Evolutionary conservation across 1,139 yeast genomes (phyloP).

Genomic region (Torulaspora pretoriensis): DNA sequence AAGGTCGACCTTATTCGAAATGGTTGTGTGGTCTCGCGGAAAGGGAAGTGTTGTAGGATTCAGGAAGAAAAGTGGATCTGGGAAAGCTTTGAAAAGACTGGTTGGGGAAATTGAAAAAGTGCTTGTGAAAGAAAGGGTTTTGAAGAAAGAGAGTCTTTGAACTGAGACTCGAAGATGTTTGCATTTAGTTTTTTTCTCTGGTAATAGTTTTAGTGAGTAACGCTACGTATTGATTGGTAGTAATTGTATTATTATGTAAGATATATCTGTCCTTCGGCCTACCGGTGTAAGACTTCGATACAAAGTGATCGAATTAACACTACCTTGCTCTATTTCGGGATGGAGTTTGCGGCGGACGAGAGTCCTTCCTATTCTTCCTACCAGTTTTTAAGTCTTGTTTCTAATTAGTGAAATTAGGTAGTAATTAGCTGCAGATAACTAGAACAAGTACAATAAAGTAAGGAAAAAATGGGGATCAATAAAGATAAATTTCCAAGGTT

Average conservation of each 20-base stretch:
- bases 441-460: no score
- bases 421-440: no score
- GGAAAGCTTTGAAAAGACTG: slow-evolving; percentile 57
- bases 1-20: slow-evolving; percentile 61
- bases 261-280: background rate
- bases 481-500: no score
- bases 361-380: no score
- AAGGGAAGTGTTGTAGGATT: slow-evolving; percentile 51
- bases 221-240: background rate
- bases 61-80: slow-evolving; percentile 61
- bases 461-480: no score
- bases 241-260: slow-evolving; percentile 6
- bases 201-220: background rate
- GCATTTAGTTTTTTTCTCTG: slow-evolving; percentile 1
- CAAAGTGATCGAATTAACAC: no score
- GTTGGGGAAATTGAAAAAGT: slow-evolving; percentile 48
- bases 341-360: background rate
- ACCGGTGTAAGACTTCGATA: background rate
- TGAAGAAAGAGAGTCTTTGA: slow-evolving; percentile 13
- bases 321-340: background rate
- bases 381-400: no score
- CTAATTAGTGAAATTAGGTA: no score
- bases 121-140: slow-evolving; percentile 41
- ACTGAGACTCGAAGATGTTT: background rate
- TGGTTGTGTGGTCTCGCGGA: slow-evolving; percentile 43